phyloP scores from a whole-genome alignment of 495 filamentous ascomycete genomes.

The Aspergillus conjunctus region DNA sequence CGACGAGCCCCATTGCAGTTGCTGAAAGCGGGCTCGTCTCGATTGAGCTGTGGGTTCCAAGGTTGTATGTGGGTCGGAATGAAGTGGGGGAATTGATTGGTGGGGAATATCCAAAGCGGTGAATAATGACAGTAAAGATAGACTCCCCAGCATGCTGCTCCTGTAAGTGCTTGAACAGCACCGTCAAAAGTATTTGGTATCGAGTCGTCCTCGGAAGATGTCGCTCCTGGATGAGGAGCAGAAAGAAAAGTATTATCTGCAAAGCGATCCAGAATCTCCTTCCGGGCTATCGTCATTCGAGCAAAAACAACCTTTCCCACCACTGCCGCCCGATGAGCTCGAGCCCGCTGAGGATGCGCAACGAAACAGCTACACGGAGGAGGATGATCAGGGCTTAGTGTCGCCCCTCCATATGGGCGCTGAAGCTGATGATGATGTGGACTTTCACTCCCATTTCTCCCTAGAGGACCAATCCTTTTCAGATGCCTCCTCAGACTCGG shows the following conservation, averaged over 20 bases:
- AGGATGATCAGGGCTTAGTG: slow-evolving; percentile 33
- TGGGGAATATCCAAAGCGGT: slow-evolving; percentile 8
- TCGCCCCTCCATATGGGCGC: slow-evolving; percentile 36
- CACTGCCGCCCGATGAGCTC: slow-evolving; percentile 37
- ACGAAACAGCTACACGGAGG: slow-evolving; percentile 31
- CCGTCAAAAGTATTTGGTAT: background rate
- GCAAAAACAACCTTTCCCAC: slow-evolving; percentile 45
- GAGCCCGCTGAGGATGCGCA: slow-evolving; percentile 28
- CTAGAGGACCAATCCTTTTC: slow-evolving; percentile 45
- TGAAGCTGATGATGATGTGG: slow-evolving; percentile 46
- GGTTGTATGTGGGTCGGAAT: no score
- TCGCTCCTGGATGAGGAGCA: slow-evolving; percentile 18
- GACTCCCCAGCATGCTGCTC: background rate
- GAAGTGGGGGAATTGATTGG: no score
- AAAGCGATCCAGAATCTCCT: slow-evolving; percentile 15
- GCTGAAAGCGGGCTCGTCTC: no score
- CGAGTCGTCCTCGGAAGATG: slow-evolving; percentile 17
- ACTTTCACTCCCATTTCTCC: slow-evolving; percentile 52
- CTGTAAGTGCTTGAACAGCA: background rate
- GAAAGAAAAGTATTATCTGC: slow-evolving; percentile 14
- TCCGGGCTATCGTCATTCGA: slow-evolving; percentile 27
- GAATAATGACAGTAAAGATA: slow-evolving; percentile 9
- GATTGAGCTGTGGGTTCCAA: no score
- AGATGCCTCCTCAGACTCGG: slow-evolving; percentile 41
- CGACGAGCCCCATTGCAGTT: no score